phyloP scores from a whole-genome alignment of 257 asterid species.

The Primulina tabacum region DNA sequence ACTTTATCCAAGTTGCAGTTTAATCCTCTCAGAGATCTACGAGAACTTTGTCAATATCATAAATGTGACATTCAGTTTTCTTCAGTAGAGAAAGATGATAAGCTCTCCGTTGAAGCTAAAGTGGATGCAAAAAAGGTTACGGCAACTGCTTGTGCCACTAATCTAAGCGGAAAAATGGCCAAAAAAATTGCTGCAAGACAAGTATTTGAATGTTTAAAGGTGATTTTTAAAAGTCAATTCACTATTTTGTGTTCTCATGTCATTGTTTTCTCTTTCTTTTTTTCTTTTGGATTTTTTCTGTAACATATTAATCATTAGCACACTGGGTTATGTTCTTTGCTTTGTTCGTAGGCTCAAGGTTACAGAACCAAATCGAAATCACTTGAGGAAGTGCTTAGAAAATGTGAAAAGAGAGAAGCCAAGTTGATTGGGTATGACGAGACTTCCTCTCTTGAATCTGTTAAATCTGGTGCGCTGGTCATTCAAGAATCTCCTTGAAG shows the following conservation, averaged over 20 bases:
- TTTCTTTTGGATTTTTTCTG: background rate
- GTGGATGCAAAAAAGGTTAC: slow-evolving; percentile 40
- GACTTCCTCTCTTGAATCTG: slow-evolving; percentile 31
- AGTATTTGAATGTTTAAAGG: slow-evolving; percentile 57
- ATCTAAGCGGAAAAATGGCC: slow-evolving; percentile 56
- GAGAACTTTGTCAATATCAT: slow-evolving; percentile 73
- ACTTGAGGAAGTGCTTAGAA: slow-evolving; percentile 58
- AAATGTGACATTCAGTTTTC: slow-evolving; percentile 49
- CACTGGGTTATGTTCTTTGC: slow-evolving; percentile 4
- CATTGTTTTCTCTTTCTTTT: background rate
- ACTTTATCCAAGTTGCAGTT: slow-evolving; percentile 18
- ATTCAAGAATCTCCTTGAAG: slow-evolving; percentile 38
- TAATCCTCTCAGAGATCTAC: slow-evolving; percentile 70
- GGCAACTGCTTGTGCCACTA: slow-evolving; percentile 41
- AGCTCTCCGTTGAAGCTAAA: slow-evolving; percentile 46
- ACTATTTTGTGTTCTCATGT: slow-evolving; percentile 3
- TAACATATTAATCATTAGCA: background rate
- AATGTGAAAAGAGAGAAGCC: slow-evolving; percentile 46
- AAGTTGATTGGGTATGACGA: slow-evolving; percentile 82
- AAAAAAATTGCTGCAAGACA: slow-evolving; percentile 53
- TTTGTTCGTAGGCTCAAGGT: slow-evolving; percentile 65
- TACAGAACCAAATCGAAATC: slow-evolving; percentile 52
- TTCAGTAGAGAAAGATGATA: slow-evolving; percentile 43
- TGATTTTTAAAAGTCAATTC: slow-evolving; percentile 23
- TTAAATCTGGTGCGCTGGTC: slow-evolving; percentile 23